Evolutionary conservation across 306 rosid genomes (phyloP).

Genomic region (Myrica gale): DNA sequence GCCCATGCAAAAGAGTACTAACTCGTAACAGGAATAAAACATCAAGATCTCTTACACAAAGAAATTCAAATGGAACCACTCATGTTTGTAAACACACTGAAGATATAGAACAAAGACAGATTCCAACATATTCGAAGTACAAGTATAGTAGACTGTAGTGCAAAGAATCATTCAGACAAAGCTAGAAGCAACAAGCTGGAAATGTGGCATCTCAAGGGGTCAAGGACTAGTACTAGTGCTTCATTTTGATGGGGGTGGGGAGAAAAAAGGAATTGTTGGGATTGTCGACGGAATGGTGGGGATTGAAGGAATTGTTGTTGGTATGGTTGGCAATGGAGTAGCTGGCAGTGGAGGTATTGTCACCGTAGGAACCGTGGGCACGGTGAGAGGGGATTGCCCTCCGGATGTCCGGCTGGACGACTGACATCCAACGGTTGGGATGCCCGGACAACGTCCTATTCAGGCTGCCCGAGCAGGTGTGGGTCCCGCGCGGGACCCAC

Average conservation of each 20-base stretch:
- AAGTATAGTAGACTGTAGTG: too few species aligned
- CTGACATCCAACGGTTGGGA: too few species aligned
- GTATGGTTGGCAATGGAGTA: slow-evolving; percentile 13
- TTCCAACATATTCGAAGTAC: background rate
- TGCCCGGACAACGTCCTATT: too few species aligned
- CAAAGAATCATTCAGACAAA: too few species aligned
- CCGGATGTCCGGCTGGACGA: too few species aligned
- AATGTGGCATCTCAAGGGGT: background rate
- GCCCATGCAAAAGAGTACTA: too few species aligned
- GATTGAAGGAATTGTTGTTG: slow-evolving; percentile 11
- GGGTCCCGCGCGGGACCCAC: too few species aligned
- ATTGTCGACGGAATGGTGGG: slow-evolving; percentile 9
- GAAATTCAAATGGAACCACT: background rate
- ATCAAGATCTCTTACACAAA: too few species aligned
- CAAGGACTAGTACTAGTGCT: background rate
- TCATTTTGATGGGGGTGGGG: slow-evolving; percentile 29
- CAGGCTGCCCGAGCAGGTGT: too few species aligned
- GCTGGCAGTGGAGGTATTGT: slow-evolving; percentile 20
- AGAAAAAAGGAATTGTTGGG: slow-evolving; percentile 17
- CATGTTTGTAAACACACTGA: background rate
- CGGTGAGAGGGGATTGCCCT: too few species aligned
- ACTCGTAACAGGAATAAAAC: too few species aligned
- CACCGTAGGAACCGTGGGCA: slow-evolving; percentile 20
- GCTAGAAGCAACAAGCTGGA: too few species aligned
- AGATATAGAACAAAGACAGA: background rate